Base-by-base conservation (phyloP, 257 asterid genomes). In the Fraxinus pennsylvanica region DNA sequence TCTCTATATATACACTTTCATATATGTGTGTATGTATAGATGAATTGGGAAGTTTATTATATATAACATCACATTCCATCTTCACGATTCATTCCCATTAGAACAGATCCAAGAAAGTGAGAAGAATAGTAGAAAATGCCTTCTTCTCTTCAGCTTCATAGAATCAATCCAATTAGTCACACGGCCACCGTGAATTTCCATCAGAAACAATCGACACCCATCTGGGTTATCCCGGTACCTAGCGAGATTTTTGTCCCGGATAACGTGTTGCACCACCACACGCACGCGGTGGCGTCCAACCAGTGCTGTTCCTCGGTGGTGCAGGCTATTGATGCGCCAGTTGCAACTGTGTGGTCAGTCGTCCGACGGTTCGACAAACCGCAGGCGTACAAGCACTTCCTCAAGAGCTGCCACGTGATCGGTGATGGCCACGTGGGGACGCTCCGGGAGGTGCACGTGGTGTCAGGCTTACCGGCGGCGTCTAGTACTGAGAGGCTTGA, bases 311-410 rank as follows among this genome's bases (percentile, higher is more conserved):
- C 98, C 17, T 82, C 93, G 27, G 91, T 90, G 54, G 89, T 91
- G 50, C 94, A 83, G 74, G 22, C 76, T 66, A 87, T 89, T 80
- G 71, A 59, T 47, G 91, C 98, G 22, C 90, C 93, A 0, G 52
- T 86, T 1, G 92, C 82, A 71, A 68, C 88, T 29, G 96, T 93
- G 2, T 93, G 98, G 98, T 85, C 96, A 14, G 82, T 93, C 29
- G 89, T 93, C 2, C 96, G 98, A 13, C 89, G 92, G n/a, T 93
- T 93, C 85, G 97, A 91, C 84, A 82, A 85, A 76, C 98, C 98
- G 36, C 96, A 91, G 76, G 91, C 86, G 14, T 93, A 93, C 88
- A 93, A 93, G 80, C 88, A 84, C 68, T 93, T 93, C 79, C 78
- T 93, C 4, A 91, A 88, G 88, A 89, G 96, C 81, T 93, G 98